Evolutionary conservation across 2,329 filamentous ascomycete species (phyloP).

Genomic region (Diaporthe destruens): DNA sequence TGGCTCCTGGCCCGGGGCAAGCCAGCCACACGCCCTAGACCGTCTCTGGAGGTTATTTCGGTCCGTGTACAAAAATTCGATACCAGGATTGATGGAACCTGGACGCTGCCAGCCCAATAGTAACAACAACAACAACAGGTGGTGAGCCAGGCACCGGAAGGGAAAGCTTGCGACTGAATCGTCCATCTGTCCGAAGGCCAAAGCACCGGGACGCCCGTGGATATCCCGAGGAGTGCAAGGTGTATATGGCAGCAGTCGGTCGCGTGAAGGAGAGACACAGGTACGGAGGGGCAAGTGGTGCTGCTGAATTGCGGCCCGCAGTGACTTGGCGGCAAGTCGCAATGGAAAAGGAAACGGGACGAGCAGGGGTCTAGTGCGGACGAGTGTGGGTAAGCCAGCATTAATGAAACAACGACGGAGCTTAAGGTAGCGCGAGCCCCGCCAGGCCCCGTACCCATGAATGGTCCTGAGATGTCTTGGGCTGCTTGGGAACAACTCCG

Average conservation of each 20-base stretch:
- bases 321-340: conserved; percentile 36
- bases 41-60: conserved; percentile 16
- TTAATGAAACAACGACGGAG: conserved; percentile 43
- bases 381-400: conserved; percentile 39
- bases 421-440: conserved; percentile 42
- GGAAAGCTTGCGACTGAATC: conserved; percentile 26
- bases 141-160: conserved; percentile 9
- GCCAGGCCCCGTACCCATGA: conserved; percentile 35
- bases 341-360: conserved; percentile 29
- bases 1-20: conserved; percentile 25
- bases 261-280: conserved; percentile 2
- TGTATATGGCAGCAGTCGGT: neutral
- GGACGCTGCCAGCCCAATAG: conserved; percentile 2
- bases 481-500: conserved; percentile 28
- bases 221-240: neutral
- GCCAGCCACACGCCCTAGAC: conserved; percentile 20
- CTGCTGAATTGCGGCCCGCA: conserved; percentile 29
- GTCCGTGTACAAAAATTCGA: conserved; percentile 32
- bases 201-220: conserved; percentile 7
- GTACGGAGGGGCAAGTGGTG: neutral
- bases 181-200: conserved; percentile 2
- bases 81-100: conserved; percentile 14
- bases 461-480: conserved; percentile 40
- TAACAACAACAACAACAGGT: conserved; percentile 8
- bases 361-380: conserved; percentile 39